Conservation (phyloP, 306 rosid species). For the Quercus wislizeni region DNA sequence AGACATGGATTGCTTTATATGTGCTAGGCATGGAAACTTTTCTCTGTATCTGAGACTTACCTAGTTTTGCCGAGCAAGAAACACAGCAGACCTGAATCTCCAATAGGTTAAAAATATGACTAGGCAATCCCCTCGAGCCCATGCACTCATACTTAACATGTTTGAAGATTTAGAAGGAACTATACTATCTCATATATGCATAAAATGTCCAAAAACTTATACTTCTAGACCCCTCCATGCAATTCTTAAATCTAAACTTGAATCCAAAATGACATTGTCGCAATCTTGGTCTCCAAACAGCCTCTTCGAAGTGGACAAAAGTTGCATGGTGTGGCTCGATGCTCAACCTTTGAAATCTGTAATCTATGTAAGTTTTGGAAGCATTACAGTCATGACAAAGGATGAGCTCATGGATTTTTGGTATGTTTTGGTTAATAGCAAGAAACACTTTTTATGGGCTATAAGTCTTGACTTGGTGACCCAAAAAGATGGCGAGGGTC, state of each 20-base stretch:
- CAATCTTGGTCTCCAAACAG: not conserved
- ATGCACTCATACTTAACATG: slow-evolving; percentile 50
- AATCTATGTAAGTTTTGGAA: slow-evolving; percentile 46
- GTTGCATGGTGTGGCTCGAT: slow-evolving; percentile 39
- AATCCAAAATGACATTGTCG: not conserved
- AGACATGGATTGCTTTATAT: no score
- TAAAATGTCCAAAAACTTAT: slow-evolving; percentile 22
- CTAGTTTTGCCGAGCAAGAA: no score
- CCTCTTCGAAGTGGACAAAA: slow-evolving; percentile 22
- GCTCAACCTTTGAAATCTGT: slow-evolving; percentile 32
- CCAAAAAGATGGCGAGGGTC: not conserved
- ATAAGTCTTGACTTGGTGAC: slow-evolving; percentile 20
- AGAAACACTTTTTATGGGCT: slow-evolving; percentile 38
- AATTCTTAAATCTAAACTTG: slow-evolving; percentile 13
- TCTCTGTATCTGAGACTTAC: no score
- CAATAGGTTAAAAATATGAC: not conserved
- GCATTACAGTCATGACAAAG: not conserved
- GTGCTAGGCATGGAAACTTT: no score
- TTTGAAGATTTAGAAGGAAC: slow-evolving; percentile 61
- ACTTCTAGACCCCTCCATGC: slow-evolving; percentile 38
- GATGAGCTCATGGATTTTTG: slow-evolving; percentile 30
- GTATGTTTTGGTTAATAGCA: slow-evolving; percentile 38
- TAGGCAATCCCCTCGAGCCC: slow-evolving; percentile 17
- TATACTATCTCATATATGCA: slow-evolving; percentile 18
- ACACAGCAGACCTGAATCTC: not conserved